Percentiles rank a stretch among this genome's conserved stretches.
These are phyloP conservation scores for Trichophaea hybrida DNA, from an alignment of 2,329 filamentous ascomycete species.

Conservation along the genomic window DNA sequence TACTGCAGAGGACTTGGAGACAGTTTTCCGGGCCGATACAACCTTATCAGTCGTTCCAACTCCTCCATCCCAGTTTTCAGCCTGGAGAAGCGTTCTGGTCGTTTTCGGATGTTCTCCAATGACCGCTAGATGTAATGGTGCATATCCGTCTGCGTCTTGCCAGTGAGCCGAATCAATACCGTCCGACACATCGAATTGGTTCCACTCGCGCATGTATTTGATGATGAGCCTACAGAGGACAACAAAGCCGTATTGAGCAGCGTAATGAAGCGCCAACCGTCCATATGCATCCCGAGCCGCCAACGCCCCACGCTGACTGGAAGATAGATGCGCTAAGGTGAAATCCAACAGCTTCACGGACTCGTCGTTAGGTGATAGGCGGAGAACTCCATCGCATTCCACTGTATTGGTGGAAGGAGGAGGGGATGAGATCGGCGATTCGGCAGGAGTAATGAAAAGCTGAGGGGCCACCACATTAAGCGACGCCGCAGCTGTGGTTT, in stretches of 20 bases:
- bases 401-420: slow-evolving; percentile 45
- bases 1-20: slow-evolving; percentile 74
- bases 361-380: slow-evolving; percentile 49
- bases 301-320: slow-evolving; percentile 53
- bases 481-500: slow-evolving; percentile 33
- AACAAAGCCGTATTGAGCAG: slow-evolving; percentile 85
- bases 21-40: slow-evolving; percentile 47
- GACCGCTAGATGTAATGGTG: slow-evolving; percentile 81
- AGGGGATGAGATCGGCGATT: slow-evolving; percentile 49
- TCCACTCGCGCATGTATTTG: slow-evolving; percentile 77
- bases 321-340: slow-evolving; percentile 52
- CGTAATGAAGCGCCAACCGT: slow-evolving; percentile 78
- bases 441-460: slow-evolving; percentile 66
- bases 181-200: slow-evolving; percentile 65
- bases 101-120: slow-evolving; percentile 81
- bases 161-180: slow-evolving; percentile 78
- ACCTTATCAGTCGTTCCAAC: slow-evolving; percentile 42
- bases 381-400: slow-evolving; percentile 46
- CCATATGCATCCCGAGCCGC: slow-evolving; percentile 61
- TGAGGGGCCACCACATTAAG: slow-evolving; percentile 38
- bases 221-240: slow-evolving; percentile 81
- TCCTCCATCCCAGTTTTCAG: slow-evolving; percentile 59
- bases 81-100: slow-evolving; percentile 63
- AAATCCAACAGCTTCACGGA: slow-evolving; percentile 53
- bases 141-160: slow-evolving; percentile 86